phyloP scores from a whole-genome alignment of 2,329 filamentous ascomycete species.

The Xylaria sp. region DNA sequence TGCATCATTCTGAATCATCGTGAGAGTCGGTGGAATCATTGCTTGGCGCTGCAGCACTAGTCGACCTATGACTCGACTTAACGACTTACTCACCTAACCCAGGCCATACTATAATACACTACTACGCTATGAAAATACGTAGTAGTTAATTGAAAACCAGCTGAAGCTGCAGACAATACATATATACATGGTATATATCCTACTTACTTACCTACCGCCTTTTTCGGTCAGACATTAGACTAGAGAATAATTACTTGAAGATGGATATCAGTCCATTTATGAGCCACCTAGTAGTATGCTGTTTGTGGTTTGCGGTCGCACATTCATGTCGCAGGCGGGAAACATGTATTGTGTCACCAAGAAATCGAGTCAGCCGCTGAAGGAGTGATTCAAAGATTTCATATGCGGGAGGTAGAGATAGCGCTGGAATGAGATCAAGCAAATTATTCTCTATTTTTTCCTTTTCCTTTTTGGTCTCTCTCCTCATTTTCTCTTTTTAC shows the following conservation, averaged over 20 bases:
- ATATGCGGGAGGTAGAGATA: no score
- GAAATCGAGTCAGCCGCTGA: neutral
- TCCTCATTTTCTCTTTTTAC: no score
- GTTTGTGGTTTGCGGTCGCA: constrained; percentile 4
- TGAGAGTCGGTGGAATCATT: neutral
- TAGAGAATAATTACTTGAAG: neutral
- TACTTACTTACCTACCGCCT: neutral
- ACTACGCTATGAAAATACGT: neutral
- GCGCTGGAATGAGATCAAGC: no score
- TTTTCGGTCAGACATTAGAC: neutral
- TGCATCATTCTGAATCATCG: constrained; percentile 37
- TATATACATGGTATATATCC: neutral
- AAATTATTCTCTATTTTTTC: no score
- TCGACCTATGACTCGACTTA: constrained; percentile 32
- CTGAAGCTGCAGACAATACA: neutral
- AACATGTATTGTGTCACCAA: no score
- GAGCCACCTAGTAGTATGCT: no score
- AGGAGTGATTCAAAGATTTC: neutral
- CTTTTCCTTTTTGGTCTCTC: neutral
- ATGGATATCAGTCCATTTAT: no score
- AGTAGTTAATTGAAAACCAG: no score
- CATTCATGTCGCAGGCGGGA: neutral
- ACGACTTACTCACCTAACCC: neutral
- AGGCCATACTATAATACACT: neutral
- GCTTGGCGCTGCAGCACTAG: constrained; percentile 4